Base-by-base conservation (phyloP, 1,284 basidiomycete species). In the Leccinum pachyderme region DNA sequence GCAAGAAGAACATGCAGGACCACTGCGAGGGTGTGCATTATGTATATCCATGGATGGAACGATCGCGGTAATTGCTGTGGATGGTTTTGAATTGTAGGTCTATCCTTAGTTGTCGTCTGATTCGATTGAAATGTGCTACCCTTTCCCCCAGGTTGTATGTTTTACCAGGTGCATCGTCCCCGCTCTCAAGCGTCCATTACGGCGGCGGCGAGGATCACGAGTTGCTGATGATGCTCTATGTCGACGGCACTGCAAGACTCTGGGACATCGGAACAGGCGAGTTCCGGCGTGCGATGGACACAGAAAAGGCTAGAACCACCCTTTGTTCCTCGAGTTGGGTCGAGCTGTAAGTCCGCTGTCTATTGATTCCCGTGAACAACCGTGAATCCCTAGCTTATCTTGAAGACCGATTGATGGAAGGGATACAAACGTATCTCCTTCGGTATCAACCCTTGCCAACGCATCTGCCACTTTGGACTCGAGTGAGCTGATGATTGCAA, bases 191-290 rank as follows among this genome's bases (percentile, higher is more conserved):
- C 33, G 72, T 96, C 24, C 91, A 85, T 60, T 71, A 93, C 2
- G 80, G 83, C 2, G 84, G 79, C 13, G 67, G 67, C 18, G 66
- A 67, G 43, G 67, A 68, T 15, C 67, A 67, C 22, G 80, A 89
- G 53, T 87, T 92, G 60, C 72, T 98, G 25, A 67, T 97, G 47
- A 73, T 96, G 6, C 74, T 88, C 1, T 98, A 97, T 67, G 77
- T 78, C 2, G 87, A 92, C 59, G 83, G 82, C 3, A 84, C 88
- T 53, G 90, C 91, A 3, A 78, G 96, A 29, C 73, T 95, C 1
- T 99, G 96, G 94, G 91, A 97, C 67, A 75, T 89, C n/a, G 82
- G 84, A 56, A 89, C 87, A 0, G 81, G 83, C 51, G 94, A 97
- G 66, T 89, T 98, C 63, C 83, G 93, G 76, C 77, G 95, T 39